Evolutionary conservation across 2,329 filamentous ascomycete genomes (phyloP).

Genomic region (Elsinoe perseae): DNA sequence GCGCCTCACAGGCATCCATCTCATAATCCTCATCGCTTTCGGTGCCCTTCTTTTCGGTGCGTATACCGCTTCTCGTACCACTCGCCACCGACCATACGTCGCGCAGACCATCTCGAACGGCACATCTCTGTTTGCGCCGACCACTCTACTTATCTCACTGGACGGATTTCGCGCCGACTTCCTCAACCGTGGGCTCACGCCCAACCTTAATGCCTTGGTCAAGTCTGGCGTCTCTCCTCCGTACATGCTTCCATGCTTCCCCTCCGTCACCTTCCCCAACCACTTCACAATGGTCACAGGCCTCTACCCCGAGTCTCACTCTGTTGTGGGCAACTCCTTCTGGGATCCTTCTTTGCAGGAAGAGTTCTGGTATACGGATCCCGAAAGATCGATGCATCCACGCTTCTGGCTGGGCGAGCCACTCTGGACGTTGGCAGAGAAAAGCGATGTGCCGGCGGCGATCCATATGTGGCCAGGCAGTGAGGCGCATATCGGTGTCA

Average conservation of each 20-base stretch:
- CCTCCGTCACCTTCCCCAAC: conserved; percentile 89
- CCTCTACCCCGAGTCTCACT: conserved; percentile 84
- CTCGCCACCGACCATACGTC: conserved; percentile 14
- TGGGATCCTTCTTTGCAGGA: conserved; percentile 72
- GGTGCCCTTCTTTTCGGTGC: conserved; percentile 48
- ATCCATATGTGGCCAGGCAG: conserved; percentile 99
- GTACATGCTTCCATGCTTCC: conserved; percentile 92
- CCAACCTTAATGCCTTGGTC: conserved; percentile 69
- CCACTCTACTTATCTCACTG: conserved; percentile 85
- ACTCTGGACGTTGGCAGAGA: conserved; percentile 87
- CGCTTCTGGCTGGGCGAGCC: conserved; percentile 97
- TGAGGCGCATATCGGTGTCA: conserved; percentile 71
- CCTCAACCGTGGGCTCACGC: conserved; percentile 72
- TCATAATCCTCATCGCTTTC: conserved; percentile 46
- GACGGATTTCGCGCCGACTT: conserved; percentile 97
- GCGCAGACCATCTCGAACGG: conserved; percentile 58
- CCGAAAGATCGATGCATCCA: conserved; percentile 63
- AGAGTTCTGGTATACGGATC: conserved; percentile 83
- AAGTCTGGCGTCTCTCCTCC: conserved; percentile 77
- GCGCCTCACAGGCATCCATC: conserved; percentile 34
- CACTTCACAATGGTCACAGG: conserved; percentile 92
- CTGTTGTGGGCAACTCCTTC: conserved; percentile 88
- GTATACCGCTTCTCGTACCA: conserved; percentile 45
- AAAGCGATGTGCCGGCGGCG: conserved; percentile 66
- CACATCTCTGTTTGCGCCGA: conserved; percentile 79